Percentiles rank a stretch among this genome's conserved stretches.
phyloP scores from a whole-genome alignment of 139 green algal species.

The Picocystis salinarum region DNA sequence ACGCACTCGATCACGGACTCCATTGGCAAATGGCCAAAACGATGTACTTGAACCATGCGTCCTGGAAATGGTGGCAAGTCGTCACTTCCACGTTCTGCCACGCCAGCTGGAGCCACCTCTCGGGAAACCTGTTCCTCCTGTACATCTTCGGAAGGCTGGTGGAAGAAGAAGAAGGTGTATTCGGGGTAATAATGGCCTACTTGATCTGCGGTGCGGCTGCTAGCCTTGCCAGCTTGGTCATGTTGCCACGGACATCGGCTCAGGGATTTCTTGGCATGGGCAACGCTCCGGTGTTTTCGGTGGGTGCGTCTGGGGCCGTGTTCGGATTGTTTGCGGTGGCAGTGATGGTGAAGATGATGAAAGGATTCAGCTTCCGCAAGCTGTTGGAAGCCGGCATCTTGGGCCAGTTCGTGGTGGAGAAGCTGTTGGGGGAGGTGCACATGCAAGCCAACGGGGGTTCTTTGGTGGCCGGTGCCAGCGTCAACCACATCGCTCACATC shows the following conservation, averaged over 20 bases:
- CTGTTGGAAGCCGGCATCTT: constrained; percentile 57
- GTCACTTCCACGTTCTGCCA: constrained; percentile 41
- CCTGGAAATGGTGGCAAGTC: constrained; percentile 34
- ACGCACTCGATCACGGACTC: constrained; percentile 30
- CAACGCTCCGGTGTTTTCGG: constrained; percentile 19
- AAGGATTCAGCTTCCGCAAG: constrained; percentile 30
- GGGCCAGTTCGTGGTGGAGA: constrained; percentile 59
- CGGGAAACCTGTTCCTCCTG: constrained; percentile 44
- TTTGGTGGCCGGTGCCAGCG: constrained; percentile 11
- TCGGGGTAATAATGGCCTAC: constrained; percentile 31
- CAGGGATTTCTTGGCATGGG: constrained; percentile 1
- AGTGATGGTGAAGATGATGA: constrained; percentile 34
- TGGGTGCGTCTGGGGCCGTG: constrained; percentile 43
- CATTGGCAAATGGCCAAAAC: constrained; percentile 17
- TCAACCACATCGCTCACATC: constrained; percentile 53
- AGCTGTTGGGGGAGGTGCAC: constrained; percentile 20
- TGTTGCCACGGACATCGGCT: constrained; percentile 11
- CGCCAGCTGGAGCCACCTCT: constrained; percentile 29
- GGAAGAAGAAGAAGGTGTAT: constrained; percentile 41
- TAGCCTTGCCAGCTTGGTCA: constrained; percentile 16
- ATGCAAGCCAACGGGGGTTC: constrained; percentile 15
- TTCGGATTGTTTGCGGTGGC: constrained; percentile 71
- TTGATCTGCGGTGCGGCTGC: constrained; percentile 28
- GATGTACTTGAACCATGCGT: constrained; percentile 39
- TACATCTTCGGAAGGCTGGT: constrained; percentile 44